Evolutionary conservation across 805 yeast species (phyloP), one percentile per base, ranked within the genome.

Genomic region (Spathaspora sp.): DNA sequence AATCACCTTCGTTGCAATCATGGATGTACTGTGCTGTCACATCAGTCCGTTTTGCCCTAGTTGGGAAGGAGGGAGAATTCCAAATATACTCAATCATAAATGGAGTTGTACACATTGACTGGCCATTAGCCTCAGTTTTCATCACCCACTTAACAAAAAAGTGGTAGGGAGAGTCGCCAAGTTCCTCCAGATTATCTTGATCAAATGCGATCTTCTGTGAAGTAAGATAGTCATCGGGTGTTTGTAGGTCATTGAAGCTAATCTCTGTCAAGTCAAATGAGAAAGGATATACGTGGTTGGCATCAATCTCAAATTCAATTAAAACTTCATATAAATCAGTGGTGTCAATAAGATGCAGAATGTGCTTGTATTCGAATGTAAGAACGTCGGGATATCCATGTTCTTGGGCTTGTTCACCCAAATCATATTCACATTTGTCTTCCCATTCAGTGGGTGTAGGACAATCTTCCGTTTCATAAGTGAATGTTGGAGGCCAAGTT

Each of bases 141-240:
- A 44, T 44, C 16, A 44, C 16, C 47, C 47, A 44, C 6, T 18
- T 17, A 7, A 44, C 47, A 20, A 19, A 31, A 32, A 44, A 44
- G 40, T 44, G 47, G 40, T 35, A 35, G 14, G 40, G 40, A 2
- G 40, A 35, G 9, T 14, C 16, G 3, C 9, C 4, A 35, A 35
- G 5, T 35, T 11, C 11, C 17, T 35, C 40, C 9, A n/a, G 8
- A 35, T 5, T 5, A 11, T 35, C 40, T 16, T 35, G 11, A 35
- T 14, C 40, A 3, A 14, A 8, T 11, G 40, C 40, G 9, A 35
- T 6, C 17, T 35, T 11, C 3, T 14, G 17, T 9, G 7, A 2
- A 35, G 17, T 5, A 16, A 35, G 16, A 9, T 35, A 35, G 14
- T 35, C 3, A n/a, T 14, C 40, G 8, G 40, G 40, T 3, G 17